These are phyloP conservation scores for Venturia nashicola DNA, from an alignment of 2,329 filamentous ascomycete genomes.

Conservation along the genomic window DNA sequence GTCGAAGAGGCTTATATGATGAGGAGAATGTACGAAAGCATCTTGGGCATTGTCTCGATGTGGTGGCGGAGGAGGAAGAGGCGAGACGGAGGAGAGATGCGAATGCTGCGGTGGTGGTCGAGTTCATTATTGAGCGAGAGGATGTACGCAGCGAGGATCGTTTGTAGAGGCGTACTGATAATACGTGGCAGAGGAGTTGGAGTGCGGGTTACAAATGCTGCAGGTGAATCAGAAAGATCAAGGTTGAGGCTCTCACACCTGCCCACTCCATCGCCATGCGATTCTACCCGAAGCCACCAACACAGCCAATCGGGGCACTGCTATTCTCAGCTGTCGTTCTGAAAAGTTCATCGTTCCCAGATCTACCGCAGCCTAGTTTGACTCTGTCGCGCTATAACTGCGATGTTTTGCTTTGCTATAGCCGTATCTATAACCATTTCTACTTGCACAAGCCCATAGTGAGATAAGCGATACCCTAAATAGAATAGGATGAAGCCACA, in stretches of 20 bases:
- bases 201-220: background rate
- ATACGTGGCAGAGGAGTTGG: background rate
- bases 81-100: slow-evolving; percentile 9
- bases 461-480: too few relatives aligned
- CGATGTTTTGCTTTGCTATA: too few relatives aligned
- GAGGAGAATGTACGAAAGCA: slow-evolving; percentile 34
- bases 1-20: slow-evolving; percentile 20
- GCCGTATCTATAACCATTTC: too few relatives aligned
- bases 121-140: background rate
- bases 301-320: background rate
- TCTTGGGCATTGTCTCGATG: slow-evolving; percentile 25
- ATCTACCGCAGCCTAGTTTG: background rate
- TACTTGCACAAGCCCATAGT: too few relatives aligned
- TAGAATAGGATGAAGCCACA: too few relatives aligned
- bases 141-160: background rate
- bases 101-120: background rate
- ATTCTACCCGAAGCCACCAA: background rate
- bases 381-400: too few relatives aligned
- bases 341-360: background rate
- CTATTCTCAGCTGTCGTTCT: background rate
- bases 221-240: background rate
- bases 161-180: background rate
- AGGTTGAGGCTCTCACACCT: background rate
- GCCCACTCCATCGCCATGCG: background rate
- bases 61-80: slow-evolving; percentile 11